phyloP scores from a whole-genome alignment of 495 filamentous ascomycete genomes.

The Hyphodiscus hymeniophilus region DNA sequence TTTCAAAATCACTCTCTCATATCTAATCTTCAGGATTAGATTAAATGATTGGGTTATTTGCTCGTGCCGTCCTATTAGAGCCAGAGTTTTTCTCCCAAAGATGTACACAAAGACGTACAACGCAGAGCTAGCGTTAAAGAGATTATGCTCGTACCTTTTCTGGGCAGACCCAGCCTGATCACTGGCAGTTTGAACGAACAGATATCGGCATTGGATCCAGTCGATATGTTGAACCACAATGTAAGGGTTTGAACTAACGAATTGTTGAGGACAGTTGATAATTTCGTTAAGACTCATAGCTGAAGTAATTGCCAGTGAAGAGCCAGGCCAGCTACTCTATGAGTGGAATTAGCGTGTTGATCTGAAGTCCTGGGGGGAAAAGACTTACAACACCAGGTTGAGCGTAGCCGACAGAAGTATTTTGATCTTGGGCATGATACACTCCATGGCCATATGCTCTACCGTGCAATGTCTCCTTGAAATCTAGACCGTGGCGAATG shows the following conservation, averaged over 20 bases:
- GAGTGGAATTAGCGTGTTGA: not conserved
- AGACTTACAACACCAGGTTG: constrained; percentile 4
- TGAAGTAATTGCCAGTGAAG: constrained; percentile 43
- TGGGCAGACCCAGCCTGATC: too few species aligned
- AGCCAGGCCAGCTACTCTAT: constrained; percentile 52
- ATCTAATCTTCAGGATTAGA: too few species aligned
- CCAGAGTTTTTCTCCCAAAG: too few species aligned
- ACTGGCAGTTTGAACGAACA: constrained; percentile 51
- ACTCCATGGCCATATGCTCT: constrained; percentile 73
- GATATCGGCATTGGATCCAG: constrained; percentile 89
- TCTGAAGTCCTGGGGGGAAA: not conserved
- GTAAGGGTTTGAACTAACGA: constrained; percentile 43
- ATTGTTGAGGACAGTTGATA: constrained; percentile 63
- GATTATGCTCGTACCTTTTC: not conserved
- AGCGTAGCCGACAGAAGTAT: constrained; percentile 51
- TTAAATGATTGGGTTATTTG: too few species aligned
- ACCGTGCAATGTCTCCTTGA: constrained; percentile 50
- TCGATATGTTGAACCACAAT: constrained; percentile 70
- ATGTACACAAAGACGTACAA: too few species aligned
- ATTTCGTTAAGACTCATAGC: constrained; percentile 85
- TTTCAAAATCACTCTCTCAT: too few species aligned
- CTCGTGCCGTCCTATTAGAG: too few species aligned
- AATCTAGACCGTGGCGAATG: constrained; percentile 74
- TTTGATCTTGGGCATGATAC: constrained; percentile 59
- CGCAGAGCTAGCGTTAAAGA: too few species aligned